Conservation (phyloP, 768 basidiomycete genomes). For the Hypholoma fasciculare region DNA sequence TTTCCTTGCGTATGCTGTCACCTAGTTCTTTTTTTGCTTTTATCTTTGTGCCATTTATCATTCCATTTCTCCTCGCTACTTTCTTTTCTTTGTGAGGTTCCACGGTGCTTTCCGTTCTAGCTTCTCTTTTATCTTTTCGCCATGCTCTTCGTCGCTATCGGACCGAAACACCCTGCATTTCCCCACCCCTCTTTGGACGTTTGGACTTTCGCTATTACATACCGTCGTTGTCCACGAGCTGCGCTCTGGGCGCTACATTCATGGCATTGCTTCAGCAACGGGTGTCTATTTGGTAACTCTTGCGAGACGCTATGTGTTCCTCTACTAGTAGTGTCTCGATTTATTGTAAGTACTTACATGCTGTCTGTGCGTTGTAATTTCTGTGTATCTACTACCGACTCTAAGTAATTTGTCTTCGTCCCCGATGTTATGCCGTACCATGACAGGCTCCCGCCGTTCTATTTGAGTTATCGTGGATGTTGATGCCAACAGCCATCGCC, state of each 20-base stretch:
- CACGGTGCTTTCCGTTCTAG: not conserved
- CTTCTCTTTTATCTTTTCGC: not conserved
- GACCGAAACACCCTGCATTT: not conserved
- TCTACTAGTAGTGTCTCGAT: not conserved
- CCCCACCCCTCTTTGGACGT: not conserved
- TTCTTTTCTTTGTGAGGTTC: not conserved
- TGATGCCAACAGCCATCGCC: too few relatives aligned
- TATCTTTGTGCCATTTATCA: not conserved
- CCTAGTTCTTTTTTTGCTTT: too few relatives aligned
- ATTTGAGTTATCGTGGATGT: too few relatives aligned
- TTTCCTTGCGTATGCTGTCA: too few relatives aligned
- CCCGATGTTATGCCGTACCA: not conserved
- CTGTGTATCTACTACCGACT: not conserved
- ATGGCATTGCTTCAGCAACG: not conserved
- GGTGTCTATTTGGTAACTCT: not conserved
- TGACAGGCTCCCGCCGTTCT: too few relatives aligned
- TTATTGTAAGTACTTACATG: conserved; percentile 1
- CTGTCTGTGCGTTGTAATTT: conserved; percentile 1
- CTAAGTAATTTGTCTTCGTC: not conserved
- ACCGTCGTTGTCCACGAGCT: not conserved
- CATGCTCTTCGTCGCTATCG: not conserved
- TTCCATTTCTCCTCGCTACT: not conserved
- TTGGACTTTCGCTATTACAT: not conserved
- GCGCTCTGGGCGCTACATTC: not conserved
- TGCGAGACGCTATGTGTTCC: not conserved